These are phyloP conservation scores for Wickerhamomyces tratensis DNA, from an alignment of 805 yeast species.

Conservation along the genomic window DNA sequence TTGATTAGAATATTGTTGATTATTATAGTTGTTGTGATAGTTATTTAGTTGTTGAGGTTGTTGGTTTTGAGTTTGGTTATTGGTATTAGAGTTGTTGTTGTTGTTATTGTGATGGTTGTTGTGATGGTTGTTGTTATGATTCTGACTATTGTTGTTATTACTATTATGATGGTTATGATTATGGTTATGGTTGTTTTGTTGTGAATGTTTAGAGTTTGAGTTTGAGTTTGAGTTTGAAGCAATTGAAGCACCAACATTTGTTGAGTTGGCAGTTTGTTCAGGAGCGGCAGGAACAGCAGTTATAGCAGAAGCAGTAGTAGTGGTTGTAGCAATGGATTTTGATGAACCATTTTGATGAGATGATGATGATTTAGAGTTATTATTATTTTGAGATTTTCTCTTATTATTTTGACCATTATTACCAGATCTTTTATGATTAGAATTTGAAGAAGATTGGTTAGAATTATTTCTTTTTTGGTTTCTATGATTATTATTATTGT, in stretches of 20 bases:
- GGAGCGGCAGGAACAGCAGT: background rate
- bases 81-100: slow-evolving; percentile 1
- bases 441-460: background rate
- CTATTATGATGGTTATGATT: background rate
- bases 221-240: too few species aligned
- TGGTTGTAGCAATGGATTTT: background rate
- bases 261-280: too few species aligned
- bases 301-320: background rate
- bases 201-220: background rate
- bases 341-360: too few species aligned
- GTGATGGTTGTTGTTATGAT: background rate
- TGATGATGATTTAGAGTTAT: too few species aligned
- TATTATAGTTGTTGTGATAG: slow-evolving; percentile 1
- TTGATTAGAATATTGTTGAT: slow-evolving; percentile 2
- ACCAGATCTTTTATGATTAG: background rate
- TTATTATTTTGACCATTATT: too few species aligned
- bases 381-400: background rate
- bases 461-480: background rate
- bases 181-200: background rate
- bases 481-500: too few species aligned
- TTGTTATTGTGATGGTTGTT: slow-evolving; percentile 5
- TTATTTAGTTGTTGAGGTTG: background rate
- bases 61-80: background rate
- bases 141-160: slow-evolving; percentile 4
- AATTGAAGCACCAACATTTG: too few species aligned